Conservation (phyloP, 495 filamentous ascomycete species). For the Massariosphaeria phaeospora region DNA sequence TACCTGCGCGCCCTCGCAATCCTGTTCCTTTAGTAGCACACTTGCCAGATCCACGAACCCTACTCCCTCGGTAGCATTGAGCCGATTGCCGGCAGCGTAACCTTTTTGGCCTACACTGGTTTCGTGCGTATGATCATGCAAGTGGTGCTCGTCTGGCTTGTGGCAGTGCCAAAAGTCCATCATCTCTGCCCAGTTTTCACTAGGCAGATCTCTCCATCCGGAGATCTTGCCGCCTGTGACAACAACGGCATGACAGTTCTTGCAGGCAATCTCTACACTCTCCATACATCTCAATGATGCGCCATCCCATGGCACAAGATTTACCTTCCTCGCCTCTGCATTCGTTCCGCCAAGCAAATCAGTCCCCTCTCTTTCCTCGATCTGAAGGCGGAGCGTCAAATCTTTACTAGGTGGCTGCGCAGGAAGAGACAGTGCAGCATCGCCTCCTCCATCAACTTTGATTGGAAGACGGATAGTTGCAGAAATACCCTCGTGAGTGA, state of each 20-base stretch:
- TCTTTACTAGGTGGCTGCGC: slow-evolving; percentile 38
- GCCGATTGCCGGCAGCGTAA: slow-evolving; percentile 67
- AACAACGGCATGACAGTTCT: slow-evolving; percentile 50
- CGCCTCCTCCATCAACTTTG: slow-evolving; percentile 44
- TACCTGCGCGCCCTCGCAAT: slow-evolving; percentile 65
- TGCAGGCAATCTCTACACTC: slow-evolving; percentile 53
- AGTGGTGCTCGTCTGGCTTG: slow-evolving; percentile 53
- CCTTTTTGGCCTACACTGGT: slow-evolving; percentile 56
- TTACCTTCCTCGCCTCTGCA: slow-evolving; percentile 33
- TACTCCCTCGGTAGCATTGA: slow-evolving; percentile 57
- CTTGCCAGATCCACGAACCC: slow-evolving; percentile 78
- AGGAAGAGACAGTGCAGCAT: slow-evolving; percentile 41
- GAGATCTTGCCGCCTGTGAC: slow-evolving; percentile 44
- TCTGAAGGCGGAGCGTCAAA: slow-evolving; percentile 67
- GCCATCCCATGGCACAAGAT: slow-evolving; percentile 69
- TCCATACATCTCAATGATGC: slow-evolving; percentile 45
- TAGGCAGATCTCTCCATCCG: slow-evolving; percentile 91
- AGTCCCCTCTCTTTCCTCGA: slow-evolving; percentile 42
- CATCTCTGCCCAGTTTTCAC: slow-evolving; percentile 98
- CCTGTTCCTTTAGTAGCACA: slow-evolving; percentile 59
- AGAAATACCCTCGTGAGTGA: slow-evolving; percentile 51
- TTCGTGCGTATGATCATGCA: slow-evolving; percentile 37
- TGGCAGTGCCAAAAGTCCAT: slow-evolving; percentile 99
- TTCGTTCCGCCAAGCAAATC: slow-evolving; percentile 35
- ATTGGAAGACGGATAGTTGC: slow-evolving; percentile 63